Base-by-base conservation (phyloP, 2,329 filamentous ascomycete species). In the Clarireedia monteithiana region DNA sequence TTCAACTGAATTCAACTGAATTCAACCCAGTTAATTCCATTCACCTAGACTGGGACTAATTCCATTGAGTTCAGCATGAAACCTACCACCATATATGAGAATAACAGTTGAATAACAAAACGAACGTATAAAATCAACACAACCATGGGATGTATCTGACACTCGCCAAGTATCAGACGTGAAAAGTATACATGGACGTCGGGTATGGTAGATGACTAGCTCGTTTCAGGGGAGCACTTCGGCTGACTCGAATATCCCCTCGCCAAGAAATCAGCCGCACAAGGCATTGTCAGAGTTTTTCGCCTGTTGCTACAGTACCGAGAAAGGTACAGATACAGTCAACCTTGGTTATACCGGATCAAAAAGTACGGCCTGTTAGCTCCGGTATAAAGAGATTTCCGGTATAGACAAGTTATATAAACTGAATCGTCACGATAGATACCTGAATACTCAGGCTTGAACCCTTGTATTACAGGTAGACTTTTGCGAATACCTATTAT, bases 151-250 rank as follows among this genome's bases (percentile, higher is more conserved):
- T 15, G 39, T 14, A 17, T 17, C 20, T 54, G 52, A 54, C 48
- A 54, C 52, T 23, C 12, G 24, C 10, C 24, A 26, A 42, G 52
- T 54, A 49, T 54, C 45, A 54, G 12, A 53, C 17, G 14, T 24
- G 9, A 38, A 27, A 30, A 26, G 26, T n/a, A 34, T 14, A 53
- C 27, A 38, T 46, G 20, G 27, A 30, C n/a, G 24, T 47, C 14
- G 52, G 36, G n/a, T n/a, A n/a, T 20, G 17, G 52, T 17, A 9
- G n/a, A 14, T 23, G 6, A 49, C 42, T 54, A 54, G 30, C 34
- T 40, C 39, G 52, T 54, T 48, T 54, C 20, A 15, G 24, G 14
- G 14, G 20, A 10, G 17, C 36, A 5, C 17, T 9, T n/a, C 30
- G 9, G 12, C 10, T 38, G 4, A 14, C 23, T 20, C 1, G 3